Base-by-base conservation (phyloP, 2,329 filamentous ascomycete species). In the Aspergillus arachidicola region DNA sequence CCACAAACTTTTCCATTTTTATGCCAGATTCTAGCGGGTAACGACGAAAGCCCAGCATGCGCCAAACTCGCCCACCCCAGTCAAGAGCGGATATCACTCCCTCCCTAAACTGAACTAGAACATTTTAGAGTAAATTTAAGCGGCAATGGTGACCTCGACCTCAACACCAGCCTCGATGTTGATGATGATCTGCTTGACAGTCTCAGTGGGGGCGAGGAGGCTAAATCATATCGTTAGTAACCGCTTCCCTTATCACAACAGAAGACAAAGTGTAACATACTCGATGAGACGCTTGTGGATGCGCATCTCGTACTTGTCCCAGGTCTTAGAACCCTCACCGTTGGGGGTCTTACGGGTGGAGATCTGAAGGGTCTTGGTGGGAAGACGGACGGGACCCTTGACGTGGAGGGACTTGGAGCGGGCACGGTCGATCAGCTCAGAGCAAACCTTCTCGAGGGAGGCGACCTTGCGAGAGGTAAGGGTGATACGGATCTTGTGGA, bases 321-420 rank as follows among this genome's bases (percentile, higher is more conserved):
- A 99, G 80, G 95, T 99, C 93, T 99, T 99, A 84, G 91, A 96
- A 86, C 95, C 95, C 89, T 99, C 95, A 91, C 95, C 95, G 85
- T 92, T 95, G 82, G 95, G 95, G 72, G 95, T 98, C 91, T 99
- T 99, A 80, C 95, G 91, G 87, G 95, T 97, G 81, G 92, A 93
- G 87, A 97, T 89, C 88, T 95, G 93, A 78, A 98, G 89, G 82
- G 89, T 92, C 91, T 97, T 97, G 86, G 94, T 97, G 77, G 95
- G 93, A 78, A 97, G 91, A 79, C 94, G 93, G 83, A 98, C 94
- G 81, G 94, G 93, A 79, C 95, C 94, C 91, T 98, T 98, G 86
- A 96, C 93, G 81, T 91, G 91, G 79, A 99, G 92, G 81, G 96
- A 93, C 94, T 99, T 99, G 87, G 86, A 89, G 88, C 96, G 96